Evolutionary conservation across 179 eudicot species (phyloP).

Genomic region (Pouteria campechiana): DNA sequence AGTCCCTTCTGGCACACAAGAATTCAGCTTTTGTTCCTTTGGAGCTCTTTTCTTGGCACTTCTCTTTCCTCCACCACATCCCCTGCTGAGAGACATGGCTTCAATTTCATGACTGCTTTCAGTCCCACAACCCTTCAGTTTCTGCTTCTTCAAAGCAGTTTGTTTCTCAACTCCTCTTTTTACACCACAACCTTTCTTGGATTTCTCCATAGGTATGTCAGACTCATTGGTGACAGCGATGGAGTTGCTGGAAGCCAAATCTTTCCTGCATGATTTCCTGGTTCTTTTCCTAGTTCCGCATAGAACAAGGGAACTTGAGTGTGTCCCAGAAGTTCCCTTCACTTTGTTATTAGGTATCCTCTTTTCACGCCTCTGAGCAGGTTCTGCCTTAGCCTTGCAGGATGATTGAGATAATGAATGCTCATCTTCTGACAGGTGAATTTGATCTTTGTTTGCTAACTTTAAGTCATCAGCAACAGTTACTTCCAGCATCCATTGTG

Average conservation of each 20-base stretch:
- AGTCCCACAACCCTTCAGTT: conserved; percentile 1
- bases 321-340: no score
- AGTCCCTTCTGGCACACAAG: conserved; percentile 3
- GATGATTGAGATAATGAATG: conserved; percentile 6
- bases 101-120: conserved; percentile 15
- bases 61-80: conserved; percentile 11
- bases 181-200: conserved; percentile 11
- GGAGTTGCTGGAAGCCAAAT: conserved; percentile 4
- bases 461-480: conserved; percentile 16
- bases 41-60: conserved; percentile 1
- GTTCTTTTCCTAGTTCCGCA: conserved; percentile 19
- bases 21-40: conserved; percentile 9
- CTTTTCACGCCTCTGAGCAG: no score
- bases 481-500: conserved; percentile 52
- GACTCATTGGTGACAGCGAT: conserved; percentile 7
- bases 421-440: conserved; percentile 2
- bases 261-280: conserved; percentile 8
- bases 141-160: conserved; percentile 9
- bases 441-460: conserved; percentile 8
- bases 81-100: conserved; percentile 17
- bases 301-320: conserved; percentile 12
- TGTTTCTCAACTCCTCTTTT: conserved; percentile 8
- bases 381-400: conserved; percentile 5
- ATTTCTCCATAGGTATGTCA: conserved; percentile 14
- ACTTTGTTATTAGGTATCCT: no score